phyloP scores from a whole-genome alignment of 129 eudicot species.

The Cynara cardunculus region DNA sequence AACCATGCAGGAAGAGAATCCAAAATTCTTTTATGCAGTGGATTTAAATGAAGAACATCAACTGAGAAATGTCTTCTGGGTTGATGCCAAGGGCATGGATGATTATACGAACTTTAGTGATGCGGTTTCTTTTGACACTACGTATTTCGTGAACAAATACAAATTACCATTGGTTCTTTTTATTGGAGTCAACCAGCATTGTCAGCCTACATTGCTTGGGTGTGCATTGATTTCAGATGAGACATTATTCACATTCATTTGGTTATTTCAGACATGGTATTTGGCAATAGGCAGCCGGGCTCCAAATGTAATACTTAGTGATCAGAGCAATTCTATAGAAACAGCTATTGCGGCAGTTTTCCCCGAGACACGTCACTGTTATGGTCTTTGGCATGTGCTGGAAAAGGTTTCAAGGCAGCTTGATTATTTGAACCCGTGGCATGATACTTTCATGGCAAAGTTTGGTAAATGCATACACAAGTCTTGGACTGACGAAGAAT shows the following conservation, averaged over 20 bases:
- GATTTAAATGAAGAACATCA: slow-evolving; percentile 91
- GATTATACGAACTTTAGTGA: slow-evolving; percentile 67
- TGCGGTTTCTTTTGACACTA: slow-evolving; percentile 80
- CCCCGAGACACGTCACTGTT: slow-evolving; percentile 59
- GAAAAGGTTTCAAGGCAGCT: slow-evolving; percentile 60
- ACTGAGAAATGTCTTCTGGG: slow-evolving; percentile 86
- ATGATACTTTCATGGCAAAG: slow-evolving; percentile 57
- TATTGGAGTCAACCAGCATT: slow-evolving; percentile 81
- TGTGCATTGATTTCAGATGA: slow-evolving; percentile 91
- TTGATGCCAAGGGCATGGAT: slow-evolving; percentile 78
- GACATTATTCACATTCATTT: slow-evolving; percentile 59
- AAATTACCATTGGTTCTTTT: slow-evolving; percentile 75
- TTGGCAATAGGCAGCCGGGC: slow-evolving; percentile 75
- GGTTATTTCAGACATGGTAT: slow-evolving; percentile 87
- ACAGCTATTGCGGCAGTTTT: slow-evolving; percentile 62
- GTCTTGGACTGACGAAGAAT: slow-evolving; percentile 73
- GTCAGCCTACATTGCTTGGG: slow-evolving; percentile 80
- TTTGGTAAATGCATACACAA: slow-evolving; percentile 57
- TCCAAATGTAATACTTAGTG: slow-evolving; percentile 71
- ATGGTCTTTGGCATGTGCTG: slow-evolving; percentile 60
- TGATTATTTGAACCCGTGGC: slow-evolving; percentile 62
- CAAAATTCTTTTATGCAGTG: slow-evolving; percentile 68
- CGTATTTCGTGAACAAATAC: slow-evolving; percentile 59
- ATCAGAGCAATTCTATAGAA: slow-evolving; percentile 58
- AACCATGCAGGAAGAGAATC: slow-evolving; percentile 87